Evolutionary conservation across 2,329 filamentous ascomycete species (phyloP).

Genomic region (Xylariaceae sp.): DNA sequence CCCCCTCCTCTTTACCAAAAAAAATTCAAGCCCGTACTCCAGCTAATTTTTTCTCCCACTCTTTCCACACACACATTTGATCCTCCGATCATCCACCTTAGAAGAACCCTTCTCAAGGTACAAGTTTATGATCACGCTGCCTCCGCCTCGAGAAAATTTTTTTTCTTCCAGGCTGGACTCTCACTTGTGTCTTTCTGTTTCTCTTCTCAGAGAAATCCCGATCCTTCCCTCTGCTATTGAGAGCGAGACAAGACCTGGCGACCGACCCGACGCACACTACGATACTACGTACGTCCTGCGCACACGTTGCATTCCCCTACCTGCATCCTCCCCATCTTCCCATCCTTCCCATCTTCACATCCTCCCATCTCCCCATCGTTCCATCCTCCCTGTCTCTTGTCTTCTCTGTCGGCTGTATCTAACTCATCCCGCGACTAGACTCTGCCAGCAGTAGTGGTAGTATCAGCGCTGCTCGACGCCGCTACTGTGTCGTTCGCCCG

Average conservation of each 20-base stretch:
- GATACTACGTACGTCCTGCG: slow-evolving; percentile 16
- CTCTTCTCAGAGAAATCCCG: slow-evolving; percentile 27
- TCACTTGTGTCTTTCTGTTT: slow-evolving; percentile 28
- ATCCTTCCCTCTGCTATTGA: slow-evolving; percentile 14
- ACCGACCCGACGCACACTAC: slow-evolving; percentile 16
- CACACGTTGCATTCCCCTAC: slow-evolving; percentile 17
- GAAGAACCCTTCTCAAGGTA: slow-evolving; percentile 28
- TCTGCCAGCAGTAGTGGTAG: slow-evolving; percentile 9
- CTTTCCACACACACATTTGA: slow-evolving; percentile 25
- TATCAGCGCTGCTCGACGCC: not conserved
- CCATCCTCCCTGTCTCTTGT: not conserved
- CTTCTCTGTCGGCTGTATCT: slow-evolving; percentile 8
- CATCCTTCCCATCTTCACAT: not conserved
- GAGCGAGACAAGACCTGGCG: slow-evolving; percentile 22
- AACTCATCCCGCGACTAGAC: slow-evolving; percentile 10
- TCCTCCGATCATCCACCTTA: slow-evolving; percentile 30
- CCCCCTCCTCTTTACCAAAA: slow-evolving; percentile 20
- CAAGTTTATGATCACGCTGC: slow-evolving; percentile 17
- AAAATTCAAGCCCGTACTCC: slow-evolving; percentile 22
- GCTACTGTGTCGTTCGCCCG: slow-evolving; percentile 18
- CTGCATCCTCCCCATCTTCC: slow-evolving; percentile 1
- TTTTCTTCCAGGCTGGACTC: slow-evolving; percentile 25
- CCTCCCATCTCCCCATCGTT: too few relatives aligned
- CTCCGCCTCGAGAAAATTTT: slow-evolving; percentile 19
- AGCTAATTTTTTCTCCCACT: slow-evolving; percentile 27